phyloP scores from a whole-genome alignment of 140 eudicot species.

The Ambrosia hybrid region DNA sequence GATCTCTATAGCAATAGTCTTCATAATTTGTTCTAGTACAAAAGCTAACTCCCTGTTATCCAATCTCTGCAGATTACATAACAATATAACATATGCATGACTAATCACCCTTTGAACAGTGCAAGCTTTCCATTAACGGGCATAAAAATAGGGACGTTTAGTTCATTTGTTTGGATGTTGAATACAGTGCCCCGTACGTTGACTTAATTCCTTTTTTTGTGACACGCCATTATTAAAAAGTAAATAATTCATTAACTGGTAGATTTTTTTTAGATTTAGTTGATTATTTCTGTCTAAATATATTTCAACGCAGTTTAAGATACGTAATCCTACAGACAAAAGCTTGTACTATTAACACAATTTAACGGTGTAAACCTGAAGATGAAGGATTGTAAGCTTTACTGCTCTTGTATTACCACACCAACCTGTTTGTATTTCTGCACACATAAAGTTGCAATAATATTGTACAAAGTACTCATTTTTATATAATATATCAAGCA shows the following conservation, averaged over 20 bases:
- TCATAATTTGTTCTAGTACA: conserved; percentile 64
- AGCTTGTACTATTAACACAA: background rate
- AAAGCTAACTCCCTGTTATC: conserved; percentile 39
- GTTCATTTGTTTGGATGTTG: too few species aligned
- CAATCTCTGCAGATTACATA: conserved; percentile 41
- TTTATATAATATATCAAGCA: background rate
- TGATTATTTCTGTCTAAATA: too few species aligned
- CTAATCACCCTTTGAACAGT: conserved; percentile 1
- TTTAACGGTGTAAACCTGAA: conserved; percentile 3
- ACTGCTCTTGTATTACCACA: conserved; percentile 10
- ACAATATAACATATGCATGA: background rate
- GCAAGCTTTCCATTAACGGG: too few species aligned
- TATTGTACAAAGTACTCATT: background rate
- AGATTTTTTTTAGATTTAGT: too few species aligned
- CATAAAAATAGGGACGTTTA: too few species aligned
- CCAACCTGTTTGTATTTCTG: conserved; percentile 11
- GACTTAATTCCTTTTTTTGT: too few species aligned
- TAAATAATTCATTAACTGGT: too few species aligned
- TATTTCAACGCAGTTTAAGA: too few species aligned
- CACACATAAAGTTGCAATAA: background rate
- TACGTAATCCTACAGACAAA: too few species aligned
- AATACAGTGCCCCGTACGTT: too few species aligned
- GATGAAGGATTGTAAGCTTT: conserved; percentile 13
- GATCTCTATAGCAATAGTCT: conserved; percentile 71
- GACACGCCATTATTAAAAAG: too few species aligned